A percentile compares a stretch with the other conserved stretches of the same genome.
phyloP scores from a whole-genome alignment of 495 filamentous ascomycete genomes.

The Penicillium steckii region DNA sequence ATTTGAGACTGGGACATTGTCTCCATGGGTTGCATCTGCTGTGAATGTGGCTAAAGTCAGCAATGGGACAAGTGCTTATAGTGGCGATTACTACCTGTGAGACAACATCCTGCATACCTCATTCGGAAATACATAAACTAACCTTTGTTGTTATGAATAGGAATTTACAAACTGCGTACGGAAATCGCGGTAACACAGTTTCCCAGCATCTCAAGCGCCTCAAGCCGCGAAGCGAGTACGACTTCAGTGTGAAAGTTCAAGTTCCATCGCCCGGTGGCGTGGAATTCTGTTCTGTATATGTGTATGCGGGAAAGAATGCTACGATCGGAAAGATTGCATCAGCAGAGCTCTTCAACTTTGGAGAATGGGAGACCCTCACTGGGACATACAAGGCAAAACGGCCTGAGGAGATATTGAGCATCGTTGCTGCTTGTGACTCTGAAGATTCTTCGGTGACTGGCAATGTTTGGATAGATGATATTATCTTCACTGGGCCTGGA shows the following conservation, averaged over 20 bases:
- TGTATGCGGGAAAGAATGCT: constrained; percentile 20
- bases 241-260: constrained; percentile 15
- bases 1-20: constrained; percentile 24
- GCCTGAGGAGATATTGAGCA: constrained; percentile 13
- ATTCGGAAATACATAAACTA: background rate
- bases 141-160: constrained; percentile 2
- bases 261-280: constrained; percentile 6
- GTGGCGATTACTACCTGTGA: constrained; percentile 27
- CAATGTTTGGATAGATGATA: constrained; percentile 20
- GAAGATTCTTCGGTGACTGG: constrained; percentile 21
- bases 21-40: constrained; percentile 22
- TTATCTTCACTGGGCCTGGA: constrained; percentile 9
- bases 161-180: constrained; percentile 19
- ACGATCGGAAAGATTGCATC: constrained; percentile 16
- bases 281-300: constrained; percentile 20
- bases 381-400: constrained; percentile 16
- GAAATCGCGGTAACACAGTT: constrained; percentile 23
- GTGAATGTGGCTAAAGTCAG: constrained; percentile 20
- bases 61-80: constrained; percentile 17
- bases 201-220: constrained; percentile 18
- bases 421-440: constrained; percentile 21
- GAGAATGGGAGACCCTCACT: constrained; percentile 18
- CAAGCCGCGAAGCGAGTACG: constrained; percentile 10
- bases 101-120: background rate
- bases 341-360: constrained; percentile 6